Evolutionary conservation across 129 eudicot genomes (phyloP).

Genomic region (Erigeron canadensis): DNA sequence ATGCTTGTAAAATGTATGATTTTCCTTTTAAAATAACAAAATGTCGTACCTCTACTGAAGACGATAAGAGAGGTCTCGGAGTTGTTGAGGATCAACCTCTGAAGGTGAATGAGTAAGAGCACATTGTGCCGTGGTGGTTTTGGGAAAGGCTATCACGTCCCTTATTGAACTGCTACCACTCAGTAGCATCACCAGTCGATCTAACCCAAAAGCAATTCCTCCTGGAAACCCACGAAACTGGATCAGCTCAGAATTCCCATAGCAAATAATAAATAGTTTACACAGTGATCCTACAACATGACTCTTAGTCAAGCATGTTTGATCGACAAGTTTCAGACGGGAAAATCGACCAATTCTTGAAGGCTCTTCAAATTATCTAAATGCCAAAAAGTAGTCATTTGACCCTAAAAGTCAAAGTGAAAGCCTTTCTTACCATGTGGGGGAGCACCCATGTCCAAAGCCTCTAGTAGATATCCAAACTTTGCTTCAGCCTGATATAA

Average conservation of each 20-base stretch:
- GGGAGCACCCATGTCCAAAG: constrained; percentile 98
- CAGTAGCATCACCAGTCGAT: constrained; percentile 87
- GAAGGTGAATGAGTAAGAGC: constrained; percentile 98
- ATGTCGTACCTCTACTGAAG: constrained; percentile 7
- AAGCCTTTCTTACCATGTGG: constrained; percentile 72
- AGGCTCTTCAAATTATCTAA: neutral
- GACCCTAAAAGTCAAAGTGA: too few species aligned
- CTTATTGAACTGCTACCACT: constrained; percentile 81
- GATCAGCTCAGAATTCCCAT: neutral
- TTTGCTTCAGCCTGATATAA: constrained; percentile 83
- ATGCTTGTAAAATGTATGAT: neutral
- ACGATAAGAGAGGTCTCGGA: constrained; percentile 60
- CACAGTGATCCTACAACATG: neutral
- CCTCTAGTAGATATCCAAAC: constrained; percentile 94
- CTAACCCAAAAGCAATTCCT: constrained; percentile 95
- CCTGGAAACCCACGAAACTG: constrained; percentile 39
- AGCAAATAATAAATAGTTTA: neutral
- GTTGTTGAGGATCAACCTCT: constrained; percentile 88
- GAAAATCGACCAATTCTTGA: neutral
- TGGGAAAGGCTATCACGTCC: constrained; percentile 96
- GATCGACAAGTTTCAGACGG: neutral
- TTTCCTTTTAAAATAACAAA: neutral
- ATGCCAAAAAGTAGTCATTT: neutral
- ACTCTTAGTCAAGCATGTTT: constrained; percentile 6
- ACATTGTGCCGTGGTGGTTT: constrained; percentile 87